phyloP scores from a whole-genome alignment of 164 flowering plant species.

The Akebia trifoliata region DNA sequence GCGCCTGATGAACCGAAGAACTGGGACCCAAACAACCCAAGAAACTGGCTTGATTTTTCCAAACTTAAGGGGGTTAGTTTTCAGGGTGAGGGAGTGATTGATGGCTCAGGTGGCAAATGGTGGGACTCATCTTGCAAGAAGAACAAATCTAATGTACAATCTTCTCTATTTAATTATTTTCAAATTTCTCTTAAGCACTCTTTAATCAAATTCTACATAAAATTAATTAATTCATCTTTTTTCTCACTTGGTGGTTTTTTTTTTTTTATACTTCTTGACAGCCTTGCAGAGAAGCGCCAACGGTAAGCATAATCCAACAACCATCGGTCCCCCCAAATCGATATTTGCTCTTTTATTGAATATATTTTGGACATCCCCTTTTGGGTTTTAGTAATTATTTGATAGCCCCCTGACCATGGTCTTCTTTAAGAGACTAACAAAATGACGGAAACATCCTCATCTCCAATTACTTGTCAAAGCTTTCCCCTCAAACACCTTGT shows the following conservation, averaged over 20 bases:
- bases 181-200: background rate
- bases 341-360: too few species aligned
- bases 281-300: conserved; percentile 88
- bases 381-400: too few species aligned
- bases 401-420: too few species aligned
- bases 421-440: too few species aligned
- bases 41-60: conserved; percentile 74
- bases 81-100: conserved; percentile 87
- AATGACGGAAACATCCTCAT: too few species aligned
- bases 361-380: too few species aligned
- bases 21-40: conserved; percentile 71
- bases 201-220: background rate
- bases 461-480: too few species aligned
- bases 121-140: conserved; percentile 96
- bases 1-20: conserved; percentile 81
- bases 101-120: conserved; percentile 94
- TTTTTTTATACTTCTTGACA: conserved; percentile 23
- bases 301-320: conserved; percentile 43
- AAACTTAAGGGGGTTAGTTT: conserved; percentile 50
- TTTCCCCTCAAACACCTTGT: too few species aligned
- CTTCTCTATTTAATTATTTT: conserved; percentile 8
- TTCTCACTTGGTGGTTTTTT: conserved; percentile 12
- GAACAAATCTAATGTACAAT: conserved; percentile 82
- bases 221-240: background rate
- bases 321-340: too few species aligned